phyloP scores from a whole-genome alignment of 257 asterid genomes.

The Thymus quinquecostatus region DNA sequence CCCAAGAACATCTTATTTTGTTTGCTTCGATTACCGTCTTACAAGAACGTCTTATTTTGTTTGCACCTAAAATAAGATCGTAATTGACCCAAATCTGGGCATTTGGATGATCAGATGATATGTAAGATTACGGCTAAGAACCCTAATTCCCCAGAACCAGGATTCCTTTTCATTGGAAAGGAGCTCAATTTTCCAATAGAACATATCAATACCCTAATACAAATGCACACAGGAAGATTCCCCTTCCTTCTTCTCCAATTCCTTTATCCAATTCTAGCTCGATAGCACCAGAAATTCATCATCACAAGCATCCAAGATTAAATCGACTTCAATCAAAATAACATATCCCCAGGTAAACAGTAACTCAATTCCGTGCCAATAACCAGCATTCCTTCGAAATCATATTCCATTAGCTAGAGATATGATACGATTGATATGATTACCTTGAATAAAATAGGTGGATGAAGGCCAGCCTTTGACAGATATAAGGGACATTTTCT shows the following conservation, averaged over 20 bases:
- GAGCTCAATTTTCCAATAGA: no score
- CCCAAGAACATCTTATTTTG: not conserved
- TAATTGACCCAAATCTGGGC: not conserved
- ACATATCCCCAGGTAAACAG: not conserved
- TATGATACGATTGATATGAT: not conserved
- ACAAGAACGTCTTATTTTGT: not conserved
- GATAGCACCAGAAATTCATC: not conserved
- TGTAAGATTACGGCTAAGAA: not conserved
- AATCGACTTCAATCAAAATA: not conserved
- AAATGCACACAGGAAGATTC: not conserved
- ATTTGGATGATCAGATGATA: no score
- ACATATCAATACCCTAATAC: no score
- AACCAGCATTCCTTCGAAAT: not conserved
- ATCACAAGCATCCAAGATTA: not conserved
- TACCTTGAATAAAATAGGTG: slow-evolving; percentile 47
- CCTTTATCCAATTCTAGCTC: not conserved
- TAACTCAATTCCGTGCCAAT: not conserved
- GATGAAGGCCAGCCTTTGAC: slow-evolving; percentile 58
- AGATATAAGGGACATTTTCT: slow-evolving; percentile 39
- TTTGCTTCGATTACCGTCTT: no score
- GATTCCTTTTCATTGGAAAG: no score
- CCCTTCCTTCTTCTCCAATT: not conserved
- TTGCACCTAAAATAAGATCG: not conserved
- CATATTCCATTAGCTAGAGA: not conserved
- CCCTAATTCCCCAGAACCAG: not conserved